Evolutionary conservation across 2,329 filamentous ascomycete species (phyloP).

Genomic region (Ploettnerulaceae sp.): DNA sequence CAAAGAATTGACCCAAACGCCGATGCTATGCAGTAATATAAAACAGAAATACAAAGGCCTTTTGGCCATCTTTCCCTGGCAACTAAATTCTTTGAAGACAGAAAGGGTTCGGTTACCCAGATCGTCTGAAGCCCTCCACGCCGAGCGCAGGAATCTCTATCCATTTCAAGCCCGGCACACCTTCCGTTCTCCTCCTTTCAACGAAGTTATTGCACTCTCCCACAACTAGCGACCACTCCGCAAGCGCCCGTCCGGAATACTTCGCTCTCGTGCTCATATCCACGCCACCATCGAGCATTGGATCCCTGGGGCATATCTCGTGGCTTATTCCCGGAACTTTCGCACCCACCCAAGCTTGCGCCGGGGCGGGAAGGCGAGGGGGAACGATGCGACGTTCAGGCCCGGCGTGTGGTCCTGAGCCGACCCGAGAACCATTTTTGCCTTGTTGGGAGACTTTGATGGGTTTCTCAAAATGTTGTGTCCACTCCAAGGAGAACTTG

Average conservation of each 20-base stretch:
- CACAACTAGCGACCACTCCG: conserved; percentile 72
- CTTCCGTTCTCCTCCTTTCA: conserved; percentile 69
- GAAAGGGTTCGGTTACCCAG: conserved; percentile 11
- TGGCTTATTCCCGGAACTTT: conserved; percentile 25
- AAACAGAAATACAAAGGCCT: not conserved
- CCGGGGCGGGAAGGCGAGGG: conserved; percentile 65
- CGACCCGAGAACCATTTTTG: conserved; percentile 7
- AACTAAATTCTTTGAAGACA: not conserved
- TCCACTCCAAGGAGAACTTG: conserved; percentile 69
- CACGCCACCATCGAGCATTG: conserved; percentile 16
- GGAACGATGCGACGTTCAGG: conserved; percentile 57
- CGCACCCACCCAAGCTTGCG: conserved; percentile 57
- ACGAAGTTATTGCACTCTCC: conserved; percentile 79
- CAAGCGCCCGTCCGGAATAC: conserved; percentile 68
- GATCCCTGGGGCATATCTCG: conserved; percentile 27
- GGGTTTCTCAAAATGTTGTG: conserved; percentile 41
- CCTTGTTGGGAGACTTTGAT: not conserved
- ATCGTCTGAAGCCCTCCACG: conserved; percentile 55
- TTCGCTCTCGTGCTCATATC: conserved; percentile 40
- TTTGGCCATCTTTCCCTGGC: not conserved
- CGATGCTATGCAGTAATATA: conserved; percentile 14
- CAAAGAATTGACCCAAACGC: no score
- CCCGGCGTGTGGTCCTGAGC: conserved; percentile 9
- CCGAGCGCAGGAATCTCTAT: conserved; percentile 65
- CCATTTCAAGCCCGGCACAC: conserved; percentile 58